phyloP scores from a whole-genome alignment of 345 rosid genomes.

The Durio zibethinus region DNA sequence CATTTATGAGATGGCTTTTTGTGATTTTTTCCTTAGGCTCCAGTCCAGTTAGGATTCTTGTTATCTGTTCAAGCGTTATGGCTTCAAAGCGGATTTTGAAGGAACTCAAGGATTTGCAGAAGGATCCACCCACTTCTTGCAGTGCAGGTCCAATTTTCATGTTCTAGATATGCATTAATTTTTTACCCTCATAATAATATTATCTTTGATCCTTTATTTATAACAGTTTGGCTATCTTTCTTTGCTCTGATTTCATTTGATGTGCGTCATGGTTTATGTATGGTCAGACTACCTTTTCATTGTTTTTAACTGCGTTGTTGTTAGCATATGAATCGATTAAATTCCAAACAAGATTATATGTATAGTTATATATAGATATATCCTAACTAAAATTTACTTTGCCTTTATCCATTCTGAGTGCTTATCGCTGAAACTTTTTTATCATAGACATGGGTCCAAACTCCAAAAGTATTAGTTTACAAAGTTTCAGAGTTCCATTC shows the following conservation, averaged over 20 bases:
- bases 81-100: slow-evolving; percentile 49
- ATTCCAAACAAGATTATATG: neutral
- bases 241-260: neutral
- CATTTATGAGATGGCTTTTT: neutral
- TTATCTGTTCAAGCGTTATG: slow-evolving; percentile 21
- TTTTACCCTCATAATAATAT: neutral
- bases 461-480: neutral
- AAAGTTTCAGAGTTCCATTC: neutral
- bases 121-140: slow-evolving; percentile 48
- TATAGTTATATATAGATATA: neutral
- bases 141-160: slow-evolving; percentile 35
- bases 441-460: neutral
- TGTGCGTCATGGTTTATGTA: neutral
- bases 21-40: neutral
- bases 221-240: neutral
- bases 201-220: neutral
- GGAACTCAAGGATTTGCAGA: slow-evolving; percentile 50
- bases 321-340: neutral
- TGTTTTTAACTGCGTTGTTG: neutral
- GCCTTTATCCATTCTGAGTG: neutral
- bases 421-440: neutral
- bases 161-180: neutral
- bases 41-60: neutral
- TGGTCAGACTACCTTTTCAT: neutral
- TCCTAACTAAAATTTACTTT: neutral